phyloP scores from a whole-genome alignment of 768 basidiomycete species.

The Termitomyces sp. region DNA sequence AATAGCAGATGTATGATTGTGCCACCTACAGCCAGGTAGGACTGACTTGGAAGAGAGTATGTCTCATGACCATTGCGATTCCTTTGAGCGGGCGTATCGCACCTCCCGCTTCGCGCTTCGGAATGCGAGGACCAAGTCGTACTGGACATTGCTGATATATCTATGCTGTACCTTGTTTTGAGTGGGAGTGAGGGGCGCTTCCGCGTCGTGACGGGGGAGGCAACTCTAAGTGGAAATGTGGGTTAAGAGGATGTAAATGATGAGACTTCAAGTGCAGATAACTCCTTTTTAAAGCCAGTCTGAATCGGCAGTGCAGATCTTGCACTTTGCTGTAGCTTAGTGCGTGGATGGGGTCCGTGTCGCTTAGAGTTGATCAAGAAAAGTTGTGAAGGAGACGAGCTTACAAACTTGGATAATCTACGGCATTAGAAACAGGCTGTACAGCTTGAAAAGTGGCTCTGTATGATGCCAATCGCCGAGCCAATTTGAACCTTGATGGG shows the following conservation, averaged over 20 bases:
- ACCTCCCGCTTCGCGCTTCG: conserved; percentile 23
- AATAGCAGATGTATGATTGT: neutral
- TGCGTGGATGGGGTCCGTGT: conserved; percentile 19
- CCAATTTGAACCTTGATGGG: conserved; percentile 6
- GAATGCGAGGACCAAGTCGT: conserved; percentile 26
- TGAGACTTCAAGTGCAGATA: conserved; percentile 26
- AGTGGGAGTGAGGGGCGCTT: conserved; percentile 28
- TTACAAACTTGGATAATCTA: conserved; percentile 13
- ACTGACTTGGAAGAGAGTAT: conserved; percentile 24
- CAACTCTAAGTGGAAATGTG: conserved; percentile 14
- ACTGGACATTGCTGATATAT: conserved; percentile 31
- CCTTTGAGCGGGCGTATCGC: conserved; percentile 22
- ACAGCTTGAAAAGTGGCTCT: neutral
- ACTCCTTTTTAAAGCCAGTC: conserved; percentile 36
- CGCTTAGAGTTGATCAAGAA: conserved; percentile 15
- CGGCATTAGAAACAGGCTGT: conserved; percentile 25
- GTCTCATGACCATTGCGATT: conserved; percentile 30
- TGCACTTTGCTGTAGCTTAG: conserved; percentile 13
- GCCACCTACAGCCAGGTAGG: conserved; percentile 30
- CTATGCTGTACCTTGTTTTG: conserved; percentile 25
- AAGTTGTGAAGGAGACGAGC: conserved; percentile 18
- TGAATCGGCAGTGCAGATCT: conserved; percentile 38
- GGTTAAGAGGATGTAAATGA: conserved; percentile 27
- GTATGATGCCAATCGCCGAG: conserved; percentile 12
- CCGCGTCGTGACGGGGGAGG: conserved; percentile 22